A percentile compares a stretch with the other conserved stretches of the same genome.
Evolutionary conservation across 1,284 basidiomycete species (phyloP).

Genomic region (Fomes fomentarius): DNA sequence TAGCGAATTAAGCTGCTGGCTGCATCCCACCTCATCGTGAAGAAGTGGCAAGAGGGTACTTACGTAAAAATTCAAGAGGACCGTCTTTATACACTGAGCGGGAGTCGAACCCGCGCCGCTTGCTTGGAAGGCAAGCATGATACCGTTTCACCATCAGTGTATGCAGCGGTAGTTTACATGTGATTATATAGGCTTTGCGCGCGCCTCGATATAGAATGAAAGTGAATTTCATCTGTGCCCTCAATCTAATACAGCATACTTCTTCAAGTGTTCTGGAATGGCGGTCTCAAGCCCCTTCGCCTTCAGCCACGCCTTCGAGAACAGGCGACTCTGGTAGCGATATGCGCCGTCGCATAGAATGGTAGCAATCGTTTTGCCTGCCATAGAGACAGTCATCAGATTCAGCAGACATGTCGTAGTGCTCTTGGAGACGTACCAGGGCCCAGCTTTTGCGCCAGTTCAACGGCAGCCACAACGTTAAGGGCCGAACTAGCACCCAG

Average conservation of each 20-base stretch:
- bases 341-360: slow-evolving; percentile 96
- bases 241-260: slow-evolving; percentile 91
- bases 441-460: slow-evolving; percentile 87
- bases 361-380: slow-evolving; percentile 88
- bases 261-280: slow-evolving; percentile 85
- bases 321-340: slow-evolving; percentile 94
- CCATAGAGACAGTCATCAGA: slow-evolving; percentile 1
- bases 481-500: slow-evolving; percentile 95
- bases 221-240: too few species aligned
- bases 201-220: too few species aligned
- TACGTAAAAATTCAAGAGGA: too few species aligned
- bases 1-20: too few species aligned
- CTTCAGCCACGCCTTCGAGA: slow-evolving; percentile 94
- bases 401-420: background rate
- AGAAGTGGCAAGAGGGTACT: too few species aligned
- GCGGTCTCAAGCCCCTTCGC: slow-evolving; percentile 80
- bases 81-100: slow-evolving; percentile 22
- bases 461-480: slow-evolving; percentile 93
- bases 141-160: slow-evolving; percentile 31
- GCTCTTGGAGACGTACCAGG: slow-evolving; percentile 51
- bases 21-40: too few species aligned
- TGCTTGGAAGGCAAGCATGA: slow-evolving; percentile 31
- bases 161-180: too few species aligned
- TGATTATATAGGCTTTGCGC: too few species aligned
- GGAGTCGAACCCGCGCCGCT: slow-evolving; percentile 29